These are phyloP conservation scores for Alnus rubra DNA, from an alignment of 306 rosid species.

Conservation along the genomic window DNA sequence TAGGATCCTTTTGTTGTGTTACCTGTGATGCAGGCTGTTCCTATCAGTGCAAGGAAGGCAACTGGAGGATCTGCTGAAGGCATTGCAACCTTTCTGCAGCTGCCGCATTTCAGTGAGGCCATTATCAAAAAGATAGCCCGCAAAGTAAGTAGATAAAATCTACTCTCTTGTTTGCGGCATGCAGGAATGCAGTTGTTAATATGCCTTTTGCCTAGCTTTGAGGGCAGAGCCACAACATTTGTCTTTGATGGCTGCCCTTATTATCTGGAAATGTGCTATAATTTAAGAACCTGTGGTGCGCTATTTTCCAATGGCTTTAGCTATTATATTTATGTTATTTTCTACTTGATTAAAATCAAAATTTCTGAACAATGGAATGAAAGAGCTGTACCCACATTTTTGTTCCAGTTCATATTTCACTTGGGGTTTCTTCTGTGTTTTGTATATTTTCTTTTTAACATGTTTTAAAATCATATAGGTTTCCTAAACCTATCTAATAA, in stretches of 20 bases:
- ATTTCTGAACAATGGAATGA: too few relatives aligned
- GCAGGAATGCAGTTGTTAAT: slow-evolving; percentile 20
- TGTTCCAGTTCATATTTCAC: not conserved
- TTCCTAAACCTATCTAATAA: too few relatives aligned
- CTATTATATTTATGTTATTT: too few relatives aligned
- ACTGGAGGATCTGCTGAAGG: slow-evolving; percentile 94
- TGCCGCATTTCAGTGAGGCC: slow-evolving; percentile 88
- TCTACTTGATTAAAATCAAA: too few relatives aligned
- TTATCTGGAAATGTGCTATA: too few relatives aligned
- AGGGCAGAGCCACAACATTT: not conserved
- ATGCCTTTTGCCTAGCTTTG: slow-evolving; percentile 11
- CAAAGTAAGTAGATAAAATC: slow-evolving; percentile 54
- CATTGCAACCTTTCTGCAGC: slow-evolving; percentile 92
- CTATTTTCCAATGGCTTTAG: too few relatives aligned
- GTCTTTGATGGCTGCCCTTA: not conserved
- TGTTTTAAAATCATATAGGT: too few relatives aligned
- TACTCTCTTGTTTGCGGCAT: not conserved
- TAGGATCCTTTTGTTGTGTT: slow-evolving; percentile 21
- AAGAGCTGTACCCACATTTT: too few relatives aligned
- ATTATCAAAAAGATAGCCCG: slow-evolving; percentile 88
- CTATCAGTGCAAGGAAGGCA: slow-evolving; percentile 86
- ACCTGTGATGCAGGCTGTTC: slow-evolving; percentile 74
- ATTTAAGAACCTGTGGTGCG: not conserved
- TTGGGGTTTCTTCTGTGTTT: not conserved
- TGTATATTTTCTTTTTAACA: not conserved